phyloP scores from a whole-genome alignment of 306 rosid species.

The Clitoria ternatea region DNA sequence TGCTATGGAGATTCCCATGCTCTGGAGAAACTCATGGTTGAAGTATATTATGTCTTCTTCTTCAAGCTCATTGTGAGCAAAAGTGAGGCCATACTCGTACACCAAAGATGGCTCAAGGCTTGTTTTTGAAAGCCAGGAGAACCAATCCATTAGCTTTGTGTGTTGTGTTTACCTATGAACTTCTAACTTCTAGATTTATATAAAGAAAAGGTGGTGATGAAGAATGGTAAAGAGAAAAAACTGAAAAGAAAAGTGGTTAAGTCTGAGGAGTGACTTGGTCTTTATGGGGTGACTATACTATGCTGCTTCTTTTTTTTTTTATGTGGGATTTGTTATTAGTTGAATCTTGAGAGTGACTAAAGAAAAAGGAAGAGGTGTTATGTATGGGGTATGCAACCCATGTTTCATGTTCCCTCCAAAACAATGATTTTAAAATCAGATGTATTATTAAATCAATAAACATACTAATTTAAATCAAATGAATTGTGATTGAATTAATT shows the following conservation, averaged over 20 bases:
- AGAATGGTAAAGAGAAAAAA: conserved; percentile 7
- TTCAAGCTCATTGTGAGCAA: conserved; percentile 88
- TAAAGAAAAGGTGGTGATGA: not conserved
- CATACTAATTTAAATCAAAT: no score
- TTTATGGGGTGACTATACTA: not conserved
- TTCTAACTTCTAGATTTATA: conserved; percentile 15
- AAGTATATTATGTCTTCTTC: conserved; percentile 73
- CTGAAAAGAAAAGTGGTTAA: conserved; percentile 28
- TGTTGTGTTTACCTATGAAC: not conserved
- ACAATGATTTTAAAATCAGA: no score
- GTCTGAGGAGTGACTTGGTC: conserved; percentile 19
- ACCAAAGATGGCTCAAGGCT: conserved; percentile 70
- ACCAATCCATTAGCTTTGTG: conserved; percentile 82
- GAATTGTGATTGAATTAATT: no score
- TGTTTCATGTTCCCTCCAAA: conserved; percentile 55
- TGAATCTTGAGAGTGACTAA: conserved; percentile 62
- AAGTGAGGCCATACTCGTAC: conserved; percentile 75
- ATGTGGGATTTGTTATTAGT: conserved; percentile 30
- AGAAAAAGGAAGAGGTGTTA: conserved; percentile 28
- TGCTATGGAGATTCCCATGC: conserved; percentile 97
- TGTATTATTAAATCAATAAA: no score
- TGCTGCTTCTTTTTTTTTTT: not conserved
- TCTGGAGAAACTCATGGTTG: conserved; percentile 94
- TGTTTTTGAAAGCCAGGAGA: conserved; percentile 86
- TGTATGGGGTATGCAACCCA: conserved; percentile 49